Base-by-base conservation (phyloP, 108 stramenopile genomes). In the Skeletonema grethae region DNA sequence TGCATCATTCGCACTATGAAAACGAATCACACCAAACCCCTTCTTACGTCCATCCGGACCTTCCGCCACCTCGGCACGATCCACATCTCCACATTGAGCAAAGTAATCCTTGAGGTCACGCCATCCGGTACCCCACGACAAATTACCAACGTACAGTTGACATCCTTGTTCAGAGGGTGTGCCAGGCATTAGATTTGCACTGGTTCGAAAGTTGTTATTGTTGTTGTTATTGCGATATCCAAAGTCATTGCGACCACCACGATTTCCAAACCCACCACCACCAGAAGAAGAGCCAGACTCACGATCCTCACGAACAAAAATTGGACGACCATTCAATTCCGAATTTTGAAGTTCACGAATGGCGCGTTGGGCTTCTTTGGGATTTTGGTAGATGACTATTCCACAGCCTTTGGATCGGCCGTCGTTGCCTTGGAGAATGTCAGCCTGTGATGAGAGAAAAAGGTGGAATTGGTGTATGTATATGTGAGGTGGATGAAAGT, bases 371-470 rank as follows among this genome's bases (percentile, higher is more conserved):
- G 97, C 98, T 56, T 96, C 97, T 57, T 87, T 79, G 0, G 95
- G 80, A n/a, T 80, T 84, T 75, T 94, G 93, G 75, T 86, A 99
- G 50, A 91, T 85, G 25, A 98, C 98, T 53, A 97, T 85, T 57
- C 95, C 98, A 65, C 95, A 97, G 28, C 98, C 97, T 57, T 88
- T 92, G 60, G 94, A 90, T 7, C 88, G 79, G 4, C 96, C 96
- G 36, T 95, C 90, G 30, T 82, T 59, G 36, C 82, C 84, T 38
- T 87, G 87, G 60, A 97, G 79, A 69, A 99, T 82, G 48, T 95
- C 93, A 25, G 94, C 97, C 70, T 89, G 80, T 20, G 18, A 18
- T 29, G 36, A 41, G 1, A 3, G 32, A 4, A 7, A 34, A 7
- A 34, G 32, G 7, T 28, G 25, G 25, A 28, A 28, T 28, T 28